Percentiles rank a stretch among this genome's conserved stretches.
Evolutionary conservation across 2,329 filamentous ascomycete genomes (phyloP).

Genomic region (Sclerotinia borealis): DNA sequence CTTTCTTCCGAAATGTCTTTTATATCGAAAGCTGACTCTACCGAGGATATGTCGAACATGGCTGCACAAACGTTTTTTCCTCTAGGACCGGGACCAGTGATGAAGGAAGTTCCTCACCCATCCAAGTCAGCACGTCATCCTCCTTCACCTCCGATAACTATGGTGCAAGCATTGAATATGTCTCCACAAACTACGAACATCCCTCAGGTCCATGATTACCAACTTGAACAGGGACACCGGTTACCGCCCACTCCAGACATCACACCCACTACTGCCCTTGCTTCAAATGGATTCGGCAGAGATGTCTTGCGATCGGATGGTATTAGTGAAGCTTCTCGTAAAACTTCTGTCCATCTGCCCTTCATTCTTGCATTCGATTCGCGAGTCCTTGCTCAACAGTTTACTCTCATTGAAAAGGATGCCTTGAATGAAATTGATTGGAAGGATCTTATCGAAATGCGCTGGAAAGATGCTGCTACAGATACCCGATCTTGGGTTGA

Average conservation of each 20-base stretch:
- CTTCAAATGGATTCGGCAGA: conserved; percentile 15
- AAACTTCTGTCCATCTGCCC: conserved; percentile 53
- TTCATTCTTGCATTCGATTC: conserved; percentile 80
- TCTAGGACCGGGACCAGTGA: conserved; percentile 22
- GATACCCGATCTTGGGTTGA: conserved; percentile 74
- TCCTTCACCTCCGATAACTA: conserved; percentile 43
- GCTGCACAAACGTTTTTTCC: conserved; percentile 34
- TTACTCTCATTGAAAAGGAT: conserved; percentile 81
- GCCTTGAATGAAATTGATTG: conserved; percentile 81
- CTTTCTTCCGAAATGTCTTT: conserved; percentile 59
- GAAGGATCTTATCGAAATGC: conserved; percentile 79
- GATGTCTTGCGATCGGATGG: conserved; percentile 24
- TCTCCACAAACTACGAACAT: conserved; percentile 36
- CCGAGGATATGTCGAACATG: conserved; percentile 24
- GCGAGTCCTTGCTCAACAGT: conserved; percentile 71
- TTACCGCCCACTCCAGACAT: conserved; percentile 31
- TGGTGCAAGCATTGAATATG: conserved; percentile 42
- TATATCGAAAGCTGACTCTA: conserved; percentile 31
- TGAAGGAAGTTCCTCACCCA: conserved; percentile 26
- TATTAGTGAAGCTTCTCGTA: conserved; percentile 27
- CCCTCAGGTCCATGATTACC: conserved; percentile 34
- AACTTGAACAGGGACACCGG: conserved; percentile 12
- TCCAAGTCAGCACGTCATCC: conserved; percentile 29
- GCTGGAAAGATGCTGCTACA: conserved; percentile 67
- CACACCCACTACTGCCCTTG: conserved; percentile 24